These are phyloP conservation scores for Phytophthora multivora DNA, from an alignment of 352 stramenopile genomes.

Conservation along the genomic window DNA sequence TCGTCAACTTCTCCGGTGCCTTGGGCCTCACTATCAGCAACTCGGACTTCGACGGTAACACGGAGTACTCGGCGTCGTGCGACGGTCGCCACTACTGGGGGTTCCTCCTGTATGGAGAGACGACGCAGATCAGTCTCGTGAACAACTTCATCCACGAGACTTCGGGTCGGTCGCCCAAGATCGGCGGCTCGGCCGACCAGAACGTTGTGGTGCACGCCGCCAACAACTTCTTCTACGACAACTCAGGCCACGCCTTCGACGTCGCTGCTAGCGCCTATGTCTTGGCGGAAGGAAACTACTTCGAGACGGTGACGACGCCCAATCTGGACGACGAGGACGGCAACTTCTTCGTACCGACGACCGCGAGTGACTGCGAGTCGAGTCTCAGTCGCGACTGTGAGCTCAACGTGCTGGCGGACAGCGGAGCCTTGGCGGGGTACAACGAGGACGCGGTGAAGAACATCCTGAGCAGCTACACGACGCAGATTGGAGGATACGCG, in stretches of 20 bases:
- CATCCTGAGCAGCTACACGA: conserved; percentile 20
- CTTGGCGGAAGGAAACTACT: conserved; percentile 33
- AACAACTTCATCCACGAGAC: conserved; percentile 31
- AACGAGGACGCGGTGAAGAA: conserved; percentile 21
- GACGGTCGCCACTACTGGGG: conserved; percentile 55
- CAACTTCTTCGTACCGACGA: conserved; percentile 27
- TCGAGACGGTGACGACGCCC: conserved; percentile 22
- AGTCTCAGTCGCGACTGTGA: conserved; percentile 24
- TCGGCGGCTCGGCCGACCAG: conserved; percentile 26
- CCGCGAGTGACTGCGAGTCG: conserved; percentile 11
- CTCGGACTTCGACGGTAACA: conserved; percentile 26
- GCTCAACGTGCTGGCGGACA: conserved; percentile 21
- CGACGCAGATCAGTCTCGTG: conserved; percentile 35
- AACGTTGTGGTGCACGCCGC: conserved; percentile 32
- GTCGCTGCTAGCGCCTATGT: conserved; percentile 26
- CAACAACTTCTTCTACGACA: conserved; percentile 38
- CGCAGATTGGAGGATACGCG: conserved; percentile 17
- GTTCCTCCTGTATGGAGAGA: conserved; percentile 28
- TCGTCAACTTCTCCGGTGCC: conserved; percentile 38
- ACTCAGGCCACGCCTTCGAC: conserved; percentile 25
- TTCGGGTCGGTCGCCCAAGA: conserved; percentile 46
- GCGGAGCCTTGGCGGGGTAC: conserved; percentile 20
- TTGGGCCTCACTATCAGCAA: conserved; percentile 49
- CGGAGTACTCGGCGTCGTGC: conserved; percentile 30
- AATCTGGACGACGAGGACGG: conserved; percentile 22